Evolutionary conservation across 2,329 filamentous ascomycete species (phyloP).

Genomic region (Penicillium janthinellum): DNA sequence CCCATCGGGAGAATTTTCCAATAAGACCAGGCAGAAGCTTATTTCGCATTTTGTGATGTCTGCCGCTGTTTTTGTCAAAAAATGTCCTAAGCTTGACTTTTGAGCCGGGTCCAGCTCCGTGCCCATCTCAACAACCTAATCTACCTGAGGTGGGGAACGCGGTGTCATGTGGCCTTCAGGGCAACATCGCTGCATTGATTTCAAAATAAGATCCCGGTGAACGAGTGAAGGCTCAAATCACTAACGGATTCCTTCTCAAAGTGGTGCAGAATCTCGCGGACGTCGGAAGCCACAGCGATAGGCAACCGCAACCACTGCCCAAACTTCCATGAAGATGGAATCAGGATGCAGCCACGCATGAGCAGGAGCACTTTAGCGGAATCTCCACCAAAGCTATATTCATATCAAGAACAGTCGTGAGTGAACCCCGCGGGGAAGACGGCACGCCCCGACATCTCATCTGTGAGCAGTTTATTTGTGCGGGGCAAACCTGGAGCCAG

Average conservation of each 20-base stretch:
- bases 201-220: neutral
- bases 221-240: neutral
- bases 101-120: no score
- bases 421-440: neutral
- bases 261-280: neutral
- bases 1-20: neutral
- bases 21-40: neutral
- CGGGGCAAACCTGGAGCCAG: neutral
- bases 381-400: no score
- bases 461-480: neutral
- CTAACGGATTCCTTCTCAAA: neutral
- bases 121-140: neutral
- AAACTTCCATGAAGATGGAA: neutral
- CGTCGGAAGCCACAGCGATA: neutral
- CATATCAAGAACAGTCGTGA: no score
- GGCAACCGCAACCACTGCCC: neutral
- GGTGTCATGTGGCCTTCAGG: no score
- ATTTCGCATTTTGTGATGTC: neutral
- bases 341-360: neutral
- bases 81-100: no score
- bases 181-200: no score
- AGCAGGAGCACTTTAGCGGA: neutral
- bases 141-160: no score
- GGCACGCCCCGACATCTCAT: neutral
- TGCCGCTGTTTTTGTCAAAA: no score